Evolutionary conservation across 78 protist genomes (phyloP), one percentile per base, ranked within the genome.

Genomic region (Creolimax fragrantissima): DNA sequence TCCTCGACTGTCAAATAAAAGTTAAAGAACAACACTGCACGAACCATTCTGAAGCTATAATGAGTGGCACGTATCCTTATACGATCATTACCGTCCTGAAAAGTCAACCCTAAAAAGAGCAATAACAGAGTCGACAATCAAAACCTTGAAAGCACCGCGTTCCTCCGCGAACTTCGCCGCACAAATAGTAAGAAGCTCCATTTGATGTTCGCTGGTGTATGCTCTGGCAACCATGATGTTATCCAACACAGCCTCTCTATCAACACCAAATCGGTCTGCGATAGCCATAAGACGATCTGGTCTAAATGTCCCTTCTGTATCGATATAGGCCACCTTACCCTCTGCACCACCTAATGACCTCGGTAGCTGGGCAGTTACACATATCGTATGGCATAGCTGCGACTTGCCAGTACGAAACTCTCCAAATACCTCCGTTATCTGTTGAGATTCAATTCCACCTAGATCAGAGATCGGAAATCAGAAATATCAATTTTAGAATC

Each of bases 381-480:
- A 97, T 37, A 98, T 93, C 24, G 93, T 97, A 99, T 58, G 99
- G 45, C 93, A 91, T 35, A 98, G 92, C 94, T 99, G 99, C n/a
- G 99, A 97, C 94, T 99, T 99, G n/a, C 99, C 99, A 2, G 93
- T 91, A 4, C 99, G 92, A 90, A 98, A 98, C 81, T 99, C 99
- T 39, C 99, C 99, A 93, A 97, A 98, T 5, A 98, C 88, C 92
- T 99, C 99, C n/a, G 99, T 99, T 89, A 98, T 97, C 37, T 97
- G 93, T 3, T 98, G 99, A 5, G 99, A 95, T 93, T 98, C 99
- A 45, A 98, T 83, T n/a, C 99, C 99, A 41, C 99, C 99, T 42
- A 35, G 84, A 3, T 7, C 58, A 4, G 11, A 47, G 5, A 3
- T 67, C n/a, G 35, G 4, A 41, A 45, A 83, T 58, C 11, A 58